Evolutionary conservation across 768 basidiomycete species (phyloP), one percentile per base, ranked within the genome.

Genomic region (Daedaleopsis nitida): DNA sequence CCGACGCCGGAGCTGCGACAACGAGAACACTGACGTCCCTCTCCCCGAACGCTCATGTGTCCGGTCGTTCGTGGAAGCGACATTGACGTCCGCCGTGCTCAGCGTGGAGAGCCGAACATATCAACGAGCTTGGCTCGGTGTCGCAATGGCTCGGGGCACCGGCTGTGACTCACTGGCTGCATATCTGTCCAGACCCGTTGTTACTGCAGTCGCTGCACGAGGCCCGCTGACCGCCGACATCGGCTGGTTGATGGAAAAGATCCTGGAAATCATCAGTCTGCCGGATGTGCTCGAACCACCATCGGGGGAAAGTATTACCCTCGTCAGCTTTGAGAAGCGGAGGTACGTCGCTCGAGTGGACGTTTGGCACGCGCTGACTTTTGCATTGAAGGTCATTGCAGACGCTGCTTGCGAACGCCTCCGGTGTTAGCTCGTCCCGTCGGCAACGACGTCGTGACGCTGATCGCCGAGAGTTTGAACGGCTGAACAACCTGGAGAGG

Each of bases 291-390:
- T 91, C 9, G 82, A 85, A 50, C 79, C 84, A 16, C 69, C 78
- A 1, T 70, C 76, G n/a, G 80, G 81, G 38, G 84, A 85, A 62
- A 79, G 79, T 38, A 80, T 81, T 45, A 80, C 76, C 39, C 81
- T 94, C 39, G 81, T 94, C 48, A 94, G 92, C 68, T 85, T 92
- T 65, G 88, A 92, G 63, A 94, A 94, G 68, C 82, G 92, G 64
- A 84, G 92, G 91, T 91, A 67, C 58, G 81, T 34, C 32, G 45
- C 42, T n/a, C 16, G 32, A 8, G 6, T 19, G 19, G 48, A 35
- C 43, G 44, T 42, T 39, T 5, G n/a, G 11, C 49, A 14, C n/a
- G 19, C 6, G 27, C 5, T 58, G 57, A 27, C 16, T 5, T 35
- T 35, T n/a, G 21, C 21, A 3, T 27, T 62, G 11, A 62, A 92